Base-by-base conservation (phyloP, 2,329 filamentous ascomycete species). In the Penicillium sp. region DNA sequence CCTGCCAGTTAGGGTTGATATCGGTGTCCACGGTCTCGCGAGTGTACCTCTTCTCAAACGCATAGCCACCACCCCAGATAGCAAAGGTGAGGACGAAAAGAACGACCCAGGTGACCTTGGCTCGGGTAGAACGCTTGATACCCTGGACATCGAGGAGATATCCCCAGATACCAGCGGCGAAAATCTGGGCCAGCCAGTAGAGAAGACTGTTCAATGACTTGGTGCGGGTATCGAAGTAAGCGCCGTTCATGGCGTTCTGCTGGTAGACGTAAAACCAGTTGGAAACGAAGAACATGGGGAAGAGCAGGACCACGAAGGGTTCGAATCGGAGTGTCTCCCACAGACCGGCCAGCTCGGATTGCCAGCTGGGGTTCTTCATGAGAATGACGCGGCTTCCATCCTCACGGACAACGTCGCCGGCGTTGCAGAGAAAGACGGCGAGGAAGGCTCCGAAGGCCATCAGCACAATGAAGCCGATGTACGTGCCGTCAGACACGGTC, bases 351-450 rank as follows among this genome's bases (percentile, higher is more conserved):
- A 94, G 69, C 73, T 95, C 90, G 5, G 86, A 84, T 65, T 81
- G 81, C 88, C 88, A 92, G 47, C 86, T 88, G 3, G 90, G 90
- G 72, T 92, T 87, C 77, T 92, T 90, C 87, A 91, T 92, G 54
- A 91, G 71, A 57, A 94, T 89, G 66, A 95, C 83, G 53, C 83
- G 80, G 55, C 86, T 86, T 53, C 89, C 89, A 68, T 95, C 89
- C 27, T 80, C 75, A 50, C 90, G 89, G 53, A 89, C 74, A 51
- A 95, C 81, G 44, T 82, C 80, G 57, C 80, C 79, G 20, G 88
- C 87, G 62, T 92, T 82, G 67, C 84, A 84, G 7, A 94, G 80
- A 41, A 79, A 76, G 57, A 88, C 81, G 13, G 87, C 81, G 1
- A 94, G 75, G 13, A 82, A 57, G 51, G 87, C 87, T 46, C 89